phyloP scores from a whole-genome alignment of 345 rosid species.

The Euphorbia pulcherrima region DNA sequence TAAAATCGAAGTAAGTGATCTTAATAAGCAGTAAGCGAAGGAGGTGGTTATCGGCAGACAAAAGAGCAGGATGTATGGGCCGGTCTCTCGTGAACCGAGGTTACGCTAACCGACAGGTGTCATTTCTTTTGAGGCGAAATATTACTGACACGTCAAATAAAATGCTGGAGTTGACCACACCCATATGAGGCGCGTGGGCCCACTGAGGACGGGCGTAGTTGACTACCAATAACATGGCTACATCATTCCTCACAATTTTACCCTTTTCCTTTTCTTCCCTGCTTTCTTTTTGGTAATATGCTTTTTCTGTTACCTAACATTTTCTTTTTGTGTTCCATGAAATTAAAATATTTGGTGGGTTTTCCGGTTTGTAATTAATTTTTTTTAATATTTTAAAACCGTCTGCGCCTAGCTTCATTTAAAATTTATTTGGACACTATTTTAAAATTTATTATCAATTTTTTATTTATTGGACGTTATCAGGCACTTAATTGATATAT shows the following conservation, averaged over 20 bases:
- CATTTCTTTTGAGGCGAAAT: conserved; percentile 8
- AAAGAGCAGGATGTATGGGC: conserved; percentile 24
- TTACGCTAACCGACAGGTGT: conserved; percentile 39
- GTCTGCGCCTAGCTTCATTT: too few species aligned
- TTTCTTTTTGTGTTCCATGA: neutral
- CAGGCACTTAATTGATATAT: too few species aligned
- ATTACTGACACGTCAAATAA: conserved; percentile 7
- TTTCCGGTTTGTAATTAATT: too few species aligned
- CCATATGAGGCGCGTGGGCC: conserved; percentile 24
- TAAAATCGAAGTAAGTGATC: too few species aligned
- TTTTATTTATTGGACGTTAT: too few species aligned
- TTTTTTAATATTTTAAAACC: too few species aligned
- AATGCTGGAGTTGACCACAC: neutral
- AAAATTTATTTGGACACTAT: too few species aligned
- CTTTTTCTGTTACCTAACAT: neutral
- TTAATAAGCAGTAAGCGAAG: neutral
- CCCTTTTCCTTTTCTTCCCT: neutral
- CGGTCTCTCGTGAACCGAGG: conserved; percentile 25
- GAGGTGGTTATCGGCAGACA: conserved; percentile 16
- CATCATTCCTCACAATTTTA: neutral
- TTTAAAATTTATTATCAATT: too few species aligned
- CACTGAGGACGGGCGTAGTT: conserved; percentile 23
- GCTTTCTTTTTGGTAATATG: neutral
- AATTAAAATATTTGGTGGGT: too few species aligned
- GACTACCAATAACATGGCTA: conserved; percentile 24